phyloP scores from a whole-genome alignment of 2,329 filamentous ascomycete genomes.

The Helotiales sp. region DNA sequence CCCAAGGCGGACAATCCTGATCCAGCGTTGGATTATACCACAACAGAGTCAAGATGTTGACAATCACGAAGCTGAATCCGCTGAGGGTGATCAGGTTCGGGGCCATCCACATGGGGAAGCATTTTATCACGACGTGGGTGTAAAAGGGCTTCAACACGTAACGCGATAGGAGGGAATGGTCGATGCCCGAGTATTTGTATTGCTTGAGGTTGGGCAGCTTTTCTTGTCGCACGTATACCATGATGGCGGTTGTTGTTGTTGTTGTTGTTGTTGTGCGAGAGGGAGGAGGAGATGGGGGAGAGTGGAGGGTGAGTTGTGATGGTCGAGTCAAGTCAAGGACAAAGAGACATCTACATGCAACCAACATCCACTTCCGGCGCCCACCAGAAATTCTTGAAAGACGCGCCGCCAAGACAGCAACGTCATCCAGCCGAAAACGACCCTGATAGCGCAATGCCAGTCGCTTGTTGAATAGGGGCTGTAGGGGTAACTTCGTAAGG shows the following conservation, averaged over 20 bases:
- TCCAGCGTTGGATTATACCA: constrained; percentile 97
- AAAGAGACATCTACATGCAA: background rate
- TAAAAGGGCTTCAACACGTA: constrained; percentile 99
- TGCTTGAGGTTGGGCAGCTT: constrained; percentile 85
- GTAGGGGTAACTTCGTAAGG: background rate
- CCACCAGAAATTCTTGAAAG: constrained; percentile 15
- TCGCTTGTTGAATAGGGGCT: constrained; percentile 2
- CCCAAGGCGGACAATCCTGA: constrained; percentile 91
- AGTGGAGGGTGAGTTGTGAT: background rate
- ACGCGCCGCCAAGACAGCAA: constrained; percentile 21
- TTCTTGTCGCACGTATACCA: constrained; percentile 96
- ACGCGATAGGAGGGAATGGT: constrained; percentile 86
- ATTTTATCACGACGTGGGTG: constrained; percentile 89
- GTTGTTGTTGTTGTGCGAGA: background rate
- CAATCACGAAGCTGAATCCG: constrained; percentile 86
- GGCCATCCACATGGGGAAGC: constrained; percentile 96
- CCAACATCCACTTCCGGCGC: background rate
- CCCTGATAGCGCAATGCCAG: background rate
- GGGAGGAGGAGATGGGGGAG: background rate
- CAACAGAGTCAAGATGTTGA: constrained; percentile 88
- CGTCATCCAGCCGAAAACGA: constrained; percentile 14
- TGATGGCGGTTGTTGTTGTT: constrained; percentile 48
- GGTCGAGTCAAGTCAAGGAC: background rate
- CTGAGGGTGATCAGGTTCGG: constrained; percentile 85
- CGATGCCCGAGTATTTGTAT: constrained; percentile 95